Evolutionary conservation across 495 filamentous ascomycete genomes (phyloP).

Genomic region (Neurospora sublineolata): DNA sequence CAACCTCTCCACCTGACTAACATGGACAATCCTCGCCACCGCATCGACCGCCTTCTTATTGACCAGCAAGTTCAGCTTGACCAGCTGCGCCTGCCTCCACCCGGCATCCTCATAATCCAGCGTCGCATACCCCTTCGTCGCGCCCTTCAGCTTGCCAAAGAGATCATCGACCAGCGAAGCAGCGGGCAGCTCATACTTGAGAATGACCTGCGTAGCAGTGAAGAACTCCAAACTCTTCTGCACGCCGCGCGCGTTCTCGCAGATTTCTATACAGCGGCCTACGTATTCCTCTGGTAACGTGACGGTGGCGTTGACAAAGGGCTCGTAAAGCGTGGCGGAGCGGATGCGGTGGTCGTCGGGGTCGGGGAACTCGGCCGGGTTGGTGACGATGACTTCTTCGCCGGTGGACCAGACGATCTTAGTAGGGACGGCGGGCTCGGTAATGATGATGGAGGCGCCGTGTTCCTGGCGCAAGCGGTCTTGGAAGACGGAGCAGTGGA

Average conservation of each 20-base stretch:
- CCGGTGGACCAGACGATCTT: conserved; percentile 70
- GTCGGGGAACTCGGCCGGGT: conserved; percentile 79
- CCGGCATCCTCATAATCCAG: conserved; percentile 94
- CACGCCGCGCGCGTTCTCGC: conserved; percentile 76
- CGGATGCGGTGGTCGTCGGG: conserved; percentile 44
- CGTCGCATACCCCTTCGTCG: conserved; percentile 62
- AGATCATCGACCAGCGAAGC: conserved; percentile 89
- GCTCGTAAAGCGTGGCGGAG: conserved; percentile 59
- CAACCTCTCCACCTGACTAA: conserved; percentile 60
- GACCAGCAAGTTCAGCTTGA: conserved; percentile 86
- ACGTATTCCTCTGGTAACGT: conserved; percentile 90
- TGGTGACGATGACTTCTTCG: conserved; percentile 59
- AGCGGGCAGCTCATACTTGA: conserved; percentile 83
- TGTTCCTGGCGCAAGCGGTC: conserved; percentile 93
- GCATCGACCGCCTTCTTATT: conserved; percentile 90
- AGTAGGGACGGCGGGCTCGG: conserved; percentile 86
- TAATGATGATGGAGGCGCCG: conserved; percentile 91
- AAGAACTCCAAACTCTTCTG: conserved; percentile 92
- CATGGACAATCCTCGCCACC: conserved; percentile 79
- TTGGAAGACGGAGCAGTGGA: conserved; percentile 97
- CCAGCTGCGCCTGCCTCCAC: conserved; percentile 66
- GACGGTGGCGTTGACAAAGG: conserved; percentile 75
- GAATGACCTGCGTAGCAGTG: conserved; percentile 85
- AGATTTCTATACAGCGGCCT: conserved; percentile 88
- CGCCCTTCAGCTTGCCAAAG: conserved; percentile 90